A percentile compares a stretch with the other conserved stretches of the same genome.
Conservation (phyloP, 2,329 filamentous ascomycete genomes). For the Aspergillus amoenus region DNA sequence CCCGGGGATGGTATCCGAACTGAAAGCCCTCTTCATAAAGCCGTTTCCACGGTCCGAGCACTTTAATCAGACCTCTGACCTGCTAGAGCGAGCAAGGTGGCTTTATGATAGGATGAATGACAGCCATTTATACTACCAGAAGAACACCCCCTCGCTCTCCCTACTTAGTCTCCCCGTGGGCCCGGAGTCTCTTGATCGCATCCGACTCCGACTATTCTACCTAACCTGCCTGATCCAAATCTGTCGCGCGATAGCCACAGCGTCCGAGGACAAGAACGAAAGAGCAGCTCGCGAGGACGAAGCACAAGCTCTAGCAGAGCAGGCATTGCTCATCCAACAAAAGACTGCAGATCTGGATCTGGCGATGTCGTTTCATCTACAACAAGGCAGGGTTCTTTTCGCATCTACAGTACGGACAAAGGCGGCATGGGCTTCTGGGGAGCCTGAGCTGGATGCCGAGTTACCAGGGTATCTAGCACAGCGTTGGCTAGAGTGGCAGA, state of each 20-base stretch:
- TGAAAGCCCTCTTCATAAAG: not conserved
- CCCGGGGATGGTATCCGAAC: not conserved
- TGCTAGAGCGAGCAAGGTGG: not conserved
- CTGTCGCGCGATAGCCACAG: not conserved
- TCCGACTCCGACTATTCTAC: not conserved
- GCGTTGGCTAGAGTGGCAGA: not conserved
- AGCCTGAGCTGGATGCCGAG: not conserved
- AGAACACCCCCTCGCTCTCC: not conserved
- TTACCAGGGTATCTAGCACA: not conserved
- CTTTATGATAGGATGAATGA: not conserved
- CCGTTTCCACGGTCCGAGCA: not conserved
- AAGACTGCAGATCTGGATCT: not conserved
- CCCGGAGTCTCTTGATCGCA: not conserved
- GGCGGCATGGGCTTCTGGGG: not conserved
- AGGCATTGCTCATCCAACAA: not conserved
- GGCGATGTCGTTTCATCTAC: not conserved
- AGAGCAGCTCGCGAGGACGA: not conserved
- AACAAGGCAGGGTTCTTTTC: not conserved
- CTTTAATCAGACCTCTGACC: not conserved
- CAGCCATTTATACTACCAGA: not conserved
- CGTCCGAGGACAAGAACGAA: not conserved
- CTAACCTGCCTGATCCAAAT: not conserved
- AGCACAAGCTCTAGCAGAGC: not conserved
- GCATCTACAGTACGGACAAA: not conserved
- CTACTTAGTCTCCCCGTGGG: not conserved